Evolutionary conservation across 208 protist species (phyloP), one percentile per base, ranked within the genome.

Genomic region (Willaertia magna): DNA sequence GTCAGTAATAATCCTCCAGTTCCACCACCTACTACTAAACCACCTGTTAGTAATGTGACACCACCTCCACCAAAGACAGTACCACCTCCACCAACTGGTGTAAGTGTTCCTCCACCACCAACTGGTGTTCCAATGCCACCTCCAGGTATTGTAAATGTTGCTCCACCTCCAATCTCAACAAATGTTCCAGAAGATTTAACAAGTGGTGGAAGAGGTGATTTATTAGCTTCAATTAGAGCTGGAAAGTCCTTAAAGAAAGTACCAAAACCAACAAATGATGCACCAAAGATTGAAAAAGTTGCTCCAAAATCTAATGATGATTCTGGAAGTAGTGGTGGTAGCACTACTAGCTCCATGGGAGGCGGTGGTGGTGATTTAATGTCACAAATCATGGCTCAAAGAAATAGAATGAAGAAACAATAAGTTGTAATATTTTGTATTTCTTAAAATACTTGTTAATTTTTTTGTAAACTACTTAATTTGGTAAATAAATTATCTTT

Each of bases 311-410:
- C 3, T 44, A 26, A 6, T 4, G 16, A 52, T 7, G 11, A 7
- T 20, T 6, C 11, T 30, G 55, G n/a, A 7, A 44, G 30, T 39
- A 18, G 39, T 46, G 40, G 74, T 79, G 74, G 40, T 79, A 9
- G 7, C 12, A 47, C 3, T 47, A 20, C 20, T 47, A 12, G 14
- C 1, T 12, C n/a, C 12, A 26, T 2, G 7, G 74, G 74, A 1
- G 74, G 74, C 30, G 74, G 74, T 30, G 74, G 74, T 47, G 74
- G 74, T 79, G 74, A 79, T 22, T 30, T 79, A 20, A 79, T 79
- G 74, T 47, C 40, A 43, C 7, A 30, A 30, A 79, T 79, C 11
- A 30, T 79, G 74, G 74, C 74, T 1, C 14, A 46, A 79, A 9
- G 74, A 34, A 47, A 46, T 11, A 30, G 30, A 30, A 79, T 79